Base-by-base conservation (phyloP, 371 early-diverging fungal species). In the Mortierella sp. region DNA sequence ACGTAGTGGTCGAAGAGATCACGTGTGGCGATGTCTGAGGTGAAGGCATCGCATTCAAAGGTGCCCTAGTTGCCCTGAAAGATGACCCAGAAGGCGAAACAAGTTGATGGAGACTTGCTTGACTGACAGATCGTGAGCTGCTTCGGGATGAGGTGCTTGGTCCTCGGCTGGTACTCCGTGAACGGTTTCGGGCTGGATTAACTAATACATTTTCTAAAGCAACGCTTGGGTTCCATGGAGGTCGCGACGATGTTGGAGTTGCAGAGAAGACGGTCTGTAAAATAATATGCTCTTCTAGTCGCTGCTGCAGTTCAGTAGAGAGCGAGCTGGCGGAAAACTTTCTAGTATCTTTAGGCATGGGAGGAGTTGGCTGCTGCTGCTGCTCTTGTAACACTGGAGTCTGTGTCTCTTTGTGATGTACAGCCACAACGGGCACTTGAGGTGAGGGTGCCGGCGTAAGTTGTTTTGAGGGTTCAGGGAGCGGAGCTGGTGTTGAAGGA, bases 181-280 rank as follows among this genome's bases (percentile, higher is more conserved):
- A 75, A 43, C 80, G 71, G 40, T 28, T 59, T 3, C 40, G 40
- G 24, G 62, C 10, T 8, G 74, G 79, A 11, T 28, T 62, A 2
- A 52, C 32, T 20, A 64, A 22, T 1, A 61, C 24, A n/a, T 45
- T 47, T 5, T 75, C 73, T 1, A 81, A 64, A 0, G 80, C 70
- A 6, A 74, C 72, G 45, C 75, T 75, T 3, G 80, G 75, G 20
- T 75, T 79, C 80, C 80, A 81, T 16, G 76, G 64, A 16, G 76
- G 73, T 11, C 83, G 76, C 0, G 72, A 64, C 1, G 64, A 43
- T 32, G 59, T 35, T 57, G 55, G 32, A 16, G 66, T 35, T 49
- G 55, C 30, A 22, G 66, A 66, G 20, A 54, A 22, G 22, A 24
- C 66, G 2, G 45, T 72, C 61, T 75, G 81, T 24, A 72, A 43